These are phyloP conservation scores for Monilinia vaccinii-corymbosi DNA, from an alignment of 2,329 filamentous ascomycete genomes.

Conservation along the genomic window DNA sequence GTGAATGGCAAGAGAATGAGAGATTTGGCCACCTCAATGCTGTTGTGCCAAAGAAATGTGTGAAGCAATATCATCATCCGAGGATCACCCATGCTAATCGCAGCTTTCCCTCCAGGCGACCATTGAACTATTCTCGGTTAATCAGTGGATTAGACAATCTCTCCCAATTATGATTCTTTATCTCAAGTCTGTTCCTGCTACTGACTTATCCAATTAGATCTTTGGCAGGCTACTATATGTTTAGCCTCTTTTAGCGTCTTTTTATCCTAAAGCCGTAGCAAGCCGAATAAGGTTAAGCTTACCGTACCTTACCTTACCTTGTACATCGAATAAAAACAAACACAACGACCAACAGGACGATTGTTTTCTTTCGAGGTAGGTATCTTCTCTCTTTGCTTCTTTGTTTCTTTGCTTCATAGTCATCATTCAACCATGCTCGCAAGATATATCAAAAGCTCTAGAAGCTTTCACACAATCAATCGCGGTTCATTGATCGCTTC, in stretches of 20 bases:
- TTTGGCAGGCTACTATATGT: neutral
- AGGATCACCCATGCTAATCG: neutral
- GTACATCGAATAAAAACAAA: neutral
- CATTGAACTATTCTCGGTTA: neutral
- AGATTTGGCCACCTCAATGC: conserved; percentile 30
- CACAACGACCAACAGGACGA: no score
- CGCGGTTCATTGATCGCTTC: conserved; percentile 14
- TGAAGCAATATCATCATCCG: neutral
- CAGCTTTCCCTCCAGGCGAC: neutral
- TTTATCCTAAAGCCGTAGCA: neutral
- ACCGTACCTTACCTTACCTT: no score
- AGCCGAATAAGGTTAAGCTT: neutral
- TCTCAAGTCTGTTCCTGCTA: no score
- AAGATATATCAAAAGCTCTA: conserved; percentile 19
- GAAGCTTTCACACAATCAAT: conserved; percentile 19
- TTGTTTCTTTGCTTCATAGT: neutral
- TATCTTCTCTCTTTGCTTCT: neutral
- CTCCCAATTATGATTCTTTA: no score
- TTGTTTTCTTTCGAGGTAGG: conserved; percentile 1
- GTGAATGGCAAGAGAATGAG: conserved; percentile 27
- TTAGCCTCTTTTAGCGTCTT: neutral
- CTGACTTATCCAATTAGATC: conserved; percentile 4
- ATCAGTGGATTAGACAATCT: neutral
- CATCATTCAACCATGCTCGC: conserved; percentile 4
- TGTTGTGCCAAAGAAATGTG: neutral